Evolutionary conservation across 192 early-diverging fungal species (phyloP), one percentile per base, ranked within the genome.

Genomic region (Gonapodya sp.): DNA sequence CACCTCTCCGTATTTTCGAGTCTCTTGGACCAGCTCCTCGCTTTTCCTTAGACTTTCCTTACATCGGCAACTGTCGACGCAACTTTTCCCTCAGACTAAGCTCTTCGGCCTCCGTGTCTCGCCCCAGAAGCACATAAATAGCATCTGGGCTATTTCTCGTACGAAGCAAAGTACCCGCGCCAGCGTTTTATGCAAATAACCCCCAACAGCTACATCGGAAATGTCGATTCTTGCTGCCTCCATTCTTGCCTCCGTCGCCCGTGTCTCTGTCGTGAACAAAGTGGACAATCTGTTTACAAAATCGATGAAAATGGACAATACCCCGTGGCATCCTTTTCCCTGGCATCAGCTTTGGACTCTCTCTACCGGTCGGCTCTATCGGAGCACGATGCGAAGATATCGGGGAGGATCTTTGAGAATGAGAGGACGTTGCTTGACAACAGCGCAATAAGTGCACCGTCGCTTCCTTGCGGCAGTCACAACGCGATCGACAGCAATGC

Each of bases 181-280:
- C 46, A 64, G 8, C 46, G 46, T 64, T 64, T 64, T 64, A 64
- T 64, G 46, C 46, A 64, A 64, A 64, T 64, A 16, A 64, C 46
- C 46, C 46, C 46, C 8, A 64, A 64, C 46, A 64, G 46, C 46
- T 64, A 16, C 8, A 64, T 24, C 8, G 46, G 24, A 64, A 64
- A 64, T 64, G 46, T 64, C 46, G 46, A 64, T 64, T 64, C 46
- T 64, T 64, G 46, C 46, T 24, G 46, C 46, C 46, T 64, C 46
- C 46, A 64, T 64, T 64, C 46, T 64, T 64, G 46, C 24, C 46
- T 8, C 46, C 46, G 8, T 24, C 46, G 24, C 46, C 46, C 46
- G 46, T 64, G 46, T 64, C 24, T 8, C 24, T 64, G 46, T 64
- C 46, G 46, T 64, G 8, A 24, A 24, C 8, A 64, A 64, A 64